Evolutionary conservation across 2,329 filamentous ascomycete genomes (phyloP).

Genomic region (Bipolaris zeicola): DNA sequence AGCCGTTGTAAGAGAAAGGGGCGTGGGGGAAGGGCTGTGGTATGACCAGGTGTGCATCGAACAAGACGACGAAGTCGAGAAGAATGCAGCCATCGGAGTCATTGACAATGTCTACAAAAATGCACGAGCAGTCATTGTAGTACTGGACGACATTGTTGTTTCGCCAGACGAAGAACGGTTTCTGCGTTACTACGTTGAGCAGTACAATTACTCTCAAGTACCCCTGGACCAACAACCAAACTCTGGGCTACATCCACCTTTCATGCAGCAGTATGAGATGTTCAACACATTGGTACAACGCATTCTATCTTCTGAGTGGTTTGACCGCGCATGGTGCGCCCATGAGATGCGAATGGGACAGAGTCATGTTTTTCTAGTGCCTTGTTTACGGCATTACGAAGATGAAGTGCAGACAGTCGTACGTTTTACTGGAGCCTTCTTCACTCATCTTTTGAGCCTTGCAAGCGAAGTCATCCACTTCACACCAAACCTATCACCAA

Average conservation of each 20-base stretch:
- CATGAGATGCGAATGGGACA: slow-evolving; percentile 52
- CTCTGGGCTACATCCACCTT: slow-evolving; percentile 32
- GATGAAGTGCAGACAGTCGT: slow-evolving; percentile 36
- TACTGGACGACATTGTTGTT: slow-evolving; percentile 50
- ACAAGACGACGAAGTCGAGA: slow-evolving; percentile 49
- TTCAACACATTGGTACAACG: slow-evolving; percentile 42
- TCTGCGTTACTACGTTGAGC: slow-evolving; percentile 48
- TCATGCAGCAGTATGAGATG: slow-evolving; percentile 34
- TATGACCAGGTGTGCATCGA: slow-evolving; percentile 55
- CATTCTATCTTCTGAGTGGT: slow-evolving; percentile 51
- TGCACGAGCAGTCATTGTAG: slow-evolving; percentile 49
- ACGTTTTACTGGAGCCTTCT: slow-evolving; percentile 50
- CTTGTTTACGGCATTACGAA: slow-evolving; percentile 36
- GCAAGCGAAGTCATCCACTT: slow-evolving; percentile 30
- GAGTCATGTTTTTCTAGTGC: slow-evolving; percentile 51
- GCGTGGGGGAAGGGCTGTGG: slow-evolving; percentile 50
- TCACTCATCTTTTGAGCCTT: slow-evolving; percentile 50
- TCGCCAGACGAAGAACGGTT: slow-evolving; percentile 44
- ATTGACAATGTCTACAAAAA: slow-evolving; percentile 53
- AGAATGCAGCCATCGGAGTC: slow-evolving; percentile 47
- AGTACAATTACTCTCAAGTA: slow-evolving; percentile 39
- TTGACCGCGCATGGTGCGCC: slow-evolving; percentile 53
- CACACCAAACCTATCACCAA: slow-evolving; percentile 17
- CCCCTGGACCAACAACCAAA: slow-evolving; percentile 33
- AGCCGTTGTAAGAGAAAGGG: slow-evolving; percentile 49